Percentiles rank a stretch among this genome's conserved stretches.
phyloP scores from a whole-genome alignment of 805 yeast species.

The Torulaspora delbrueckii region DNA sequence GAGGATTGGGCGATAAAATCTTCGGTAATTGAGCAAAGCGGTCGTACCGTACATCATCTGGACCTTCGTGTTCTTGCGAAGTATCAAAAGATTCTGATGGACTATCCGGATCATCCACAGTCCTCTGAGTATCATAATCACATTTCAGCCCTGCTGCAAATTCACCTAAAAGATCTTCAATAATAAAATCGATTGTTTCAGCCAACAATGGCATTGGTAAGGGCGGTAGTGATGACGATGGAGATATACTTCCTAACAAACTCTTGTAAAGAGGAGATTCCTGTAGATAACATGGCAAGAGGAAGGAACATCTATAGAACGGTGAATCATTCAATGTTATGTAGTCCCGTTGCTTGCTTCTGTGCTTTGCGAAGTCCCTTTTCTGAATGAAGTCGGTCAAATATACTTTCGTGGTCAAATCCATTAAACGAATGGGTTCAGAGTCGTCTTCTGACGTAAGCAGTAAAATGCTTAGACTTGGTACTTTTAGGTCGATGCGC shows the following conservation, averaged over 20 bases:
- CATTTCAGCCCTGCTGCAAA: slow-evolving; percentile 7
- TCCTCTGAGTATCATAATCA: background rate
- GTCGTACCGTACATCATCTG: background rate
- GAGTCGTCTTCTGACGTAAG: slow-evolving; percentile 14
- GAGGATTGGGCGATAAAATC: slow-evolving; percentile 4
- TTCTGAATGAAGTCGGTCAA: slow-evolving; percentile 58
- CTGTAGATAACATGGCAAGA: slow-evolving; percentile 50
- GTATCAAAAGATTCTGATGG: slow-evolving; percentile 1
- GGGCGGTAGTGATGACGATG: slow-evolving; percentile 60
- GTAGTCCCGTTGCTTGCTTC: slow-evolving; percentile 58
- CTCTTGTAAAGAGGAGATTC: slow-evolving; percentile 43
- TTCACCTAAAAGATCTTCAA: slow-evolving; percentile 35
- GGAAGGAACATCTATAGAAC: slow-evolving; percentile 71
- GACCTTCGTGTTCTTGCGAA: background rate
- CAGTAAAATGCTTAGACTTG: slow-evolving; percentile 37
- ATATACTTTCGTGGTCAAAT: slow-evolving; percentile 52
- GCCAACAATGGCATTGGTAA: slow-evolving; percentile 55
- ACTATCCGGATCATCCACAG: background rate
- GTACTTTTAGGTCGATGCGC: slow-evolving; percentile 47
- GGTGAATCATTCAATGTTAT: slow-evolving; percentile 73
- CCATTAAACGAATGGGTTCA: slow-evolving; percentile 33
- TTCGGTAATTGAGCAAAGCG: background rate
- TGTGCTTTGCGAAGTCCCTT: slow-evolving; percentile 42
- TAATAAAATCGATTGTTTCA: slow-evolving; percentile 43
- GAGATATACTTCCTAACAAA: slow-evolving; percentile 48